Evolutionary conservation across 108 stramenopile species (phyloP).

Genomic region (Cyclotella sp.): DNA sequence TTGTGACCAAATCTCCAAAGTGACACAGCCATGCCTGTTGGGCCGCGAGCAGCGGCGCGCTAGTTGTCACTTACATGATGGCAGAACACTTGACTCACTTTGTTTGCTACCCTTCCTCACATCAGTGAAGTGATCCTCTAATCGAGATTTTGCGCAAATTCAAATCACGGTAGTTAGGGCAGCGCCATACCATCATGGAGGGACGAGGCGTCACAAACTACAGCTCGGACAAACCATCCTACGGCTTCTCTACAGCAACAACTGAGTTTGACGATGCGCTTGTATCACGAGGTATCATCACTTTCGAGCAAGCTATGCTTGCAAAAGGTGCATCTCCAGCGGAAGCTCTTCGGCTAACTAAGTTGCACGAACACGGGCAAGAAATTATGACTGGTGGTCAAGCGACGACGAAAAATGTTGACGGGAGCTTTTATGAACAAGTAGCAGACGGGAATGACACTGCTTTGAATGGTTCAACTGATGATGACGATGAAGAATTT

Average conservation of each 20-base stretch:
- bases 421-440: neutral
- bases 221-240: constrained; percentile 55
- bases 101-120: no score
- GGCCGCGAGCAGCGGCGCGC: no score
- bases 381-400: neutral
- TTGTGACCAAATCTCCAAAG: no score
- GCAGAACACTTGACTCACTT: no score
- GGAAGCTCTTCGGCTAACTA: constrained; percentile 59
- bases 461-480: constrained; percentile 11
- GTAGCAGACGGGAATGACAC: constrained; percentile 11
- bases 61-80: no score
- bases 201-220: constrained; percentile 77
- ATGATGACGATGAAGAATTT: constrained; percentile 47
- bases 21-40: no score
- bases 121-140: no score
- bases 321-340: constrained; percentile 75
- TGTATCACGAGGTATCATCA: constrained; percentile 66
- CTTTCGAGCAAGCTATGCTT: constrained; percentile 73
- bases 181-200: constrained; percentile 55
- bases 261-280: constrained; percentile 90
- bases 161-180: no score
- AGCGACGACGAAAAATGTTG: neutral
- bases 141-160: no score
- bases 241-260: constrained; percentile 60
- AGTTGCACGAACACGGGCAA: constrained; percentile 25